Base-by-base conservation (phyloP, 2,329 filamentous ascomycete genomes). In the Aspergillus alliaceus region DNA sequence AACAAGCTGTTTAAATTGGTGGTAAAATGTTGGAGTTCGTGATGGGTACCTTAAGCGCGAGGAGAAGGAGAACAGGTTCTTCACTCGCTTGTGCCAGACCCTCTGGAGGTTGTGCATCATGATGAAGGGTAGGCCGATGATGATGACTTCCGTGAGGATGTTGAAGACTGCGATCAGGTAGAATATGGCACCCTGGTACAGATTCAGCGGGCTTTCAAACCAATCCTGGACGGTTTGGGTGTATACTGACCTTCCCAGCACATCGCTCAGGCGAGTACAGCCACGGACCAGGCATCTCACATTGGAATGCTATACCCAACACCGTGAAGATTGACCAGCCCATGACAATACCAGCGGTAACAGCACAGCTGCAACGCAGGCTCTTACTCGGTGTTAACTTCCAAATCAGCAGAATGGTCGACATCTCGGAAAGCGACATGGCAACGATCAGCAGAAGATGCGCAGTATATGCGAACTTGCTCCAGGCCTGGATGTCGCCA, bases 381-480 rank as follows among this genome's bases (percentile, higher is more conserved):
- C 20, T 22, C 5, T 40, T 40, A 24, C 6, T 24, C 18, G 37
- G 37, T 2, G 37, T 40, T 14, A 40, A 40, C 18, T 15, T 22
- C 37, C 18, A 49, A 20, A 54, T 49, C 22, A 54, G 24, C 29
- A 32, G 44, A 32, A 29, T 48, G 0, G 52, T 54, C 14, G 52
- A 54, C 32, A 48, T 34, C 27, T 57, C 57, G 3, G 54, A 59
- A 25, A 57, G 50, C 7, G 57, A 52, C 27, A 64, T 35, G 31
- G 57, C 51, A 29, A 57, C 6, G 49, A 64, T 58, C 14, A 52
- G 39, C 12, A 63, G 34, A 35, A 61, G 46, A 35, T 62, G 59
- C 53, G 57, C 59, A 5, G 53, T 35, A 22, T 55, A 63, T 18
- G 53, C 48, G 12, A 61, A 57, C 44, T 60, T 42, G 32, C 20